Conservation (phyloP, 495 filamentous ascomycete species). For the Aspergillus saccharolyticus region DNA sequence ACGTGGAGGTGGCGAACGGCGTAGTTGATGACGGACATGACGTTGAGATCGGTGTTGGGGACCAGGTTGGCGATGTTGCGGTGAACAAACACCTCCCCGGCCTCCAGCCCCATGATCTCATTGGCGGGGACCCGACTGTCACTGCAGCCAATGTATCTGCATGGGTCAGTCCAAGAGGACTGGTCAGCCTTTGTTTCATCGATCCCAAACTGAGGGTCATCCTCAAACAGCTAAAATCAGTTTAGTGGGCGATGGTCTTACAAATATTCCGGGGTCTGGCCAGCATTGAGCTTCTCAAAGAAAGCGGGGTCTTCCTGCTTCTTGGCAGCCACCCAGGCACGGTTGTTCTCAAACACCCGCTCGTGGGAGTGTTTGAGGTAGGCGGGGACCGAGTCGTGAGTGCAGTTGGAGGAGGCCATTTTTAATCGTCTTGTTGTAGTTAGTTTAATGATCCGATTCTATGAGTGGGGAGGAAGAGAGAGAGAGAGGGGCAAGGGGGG, state of each 20-base stretch:
- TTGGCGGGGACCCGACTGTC: slow-evolving; percentile 82
- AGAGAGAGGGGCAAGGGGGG: too few relatives aligned
- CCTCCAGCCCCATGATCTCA: slow-evolving; percentile 70
- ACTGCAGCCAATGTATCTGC: slow-evolving; percentile 69
- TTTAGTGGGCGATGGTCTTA: slow-evolving; percentile 37
- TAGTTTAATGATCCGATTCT: too few relatives aligned
- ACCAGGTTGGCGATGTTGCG: slow-evolving; percentile 91
- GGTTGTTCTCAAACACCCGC: slow-evolving; percentile 47
- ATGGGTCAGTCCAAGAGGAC: too few relatives aligned
- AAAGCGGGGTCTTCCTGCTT: slow-evolving; percentile 57
- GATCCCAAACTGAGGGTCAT: too few relatives aligned
- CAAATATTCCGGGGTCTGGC: slow-evolving; percentile 69
- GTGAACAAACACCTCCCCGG: slow-evolving; percentile 85
- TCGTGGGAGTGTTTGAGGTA: slow-evolving; percentile 22
- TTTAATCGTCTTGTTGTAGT: too few relatives aligned
- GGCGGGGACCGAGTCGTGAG: not conserved
- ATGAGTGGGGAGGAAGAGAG: too few relatives aligned
- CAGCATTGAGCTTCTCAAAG: slow-evolving; percentile 59
- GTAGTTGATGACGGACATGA: slow-evolving; percentile 71
- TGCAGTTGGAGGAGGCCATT: not conserved
- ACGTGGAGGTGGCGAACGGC: slow-evolving; percentile 68
- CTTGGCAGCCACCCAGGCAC: slow-evolving; percentile 60
- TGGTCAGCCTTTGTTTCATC: not conserved
- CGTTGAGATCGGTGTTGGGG: slow-evolving; percentile 65
- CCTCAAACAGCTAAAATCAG: slow-evolving; percentile 3